Conservation (phyloP, 164 flowering plant genomes). For the Macadamia tetraphylla region DNA sequence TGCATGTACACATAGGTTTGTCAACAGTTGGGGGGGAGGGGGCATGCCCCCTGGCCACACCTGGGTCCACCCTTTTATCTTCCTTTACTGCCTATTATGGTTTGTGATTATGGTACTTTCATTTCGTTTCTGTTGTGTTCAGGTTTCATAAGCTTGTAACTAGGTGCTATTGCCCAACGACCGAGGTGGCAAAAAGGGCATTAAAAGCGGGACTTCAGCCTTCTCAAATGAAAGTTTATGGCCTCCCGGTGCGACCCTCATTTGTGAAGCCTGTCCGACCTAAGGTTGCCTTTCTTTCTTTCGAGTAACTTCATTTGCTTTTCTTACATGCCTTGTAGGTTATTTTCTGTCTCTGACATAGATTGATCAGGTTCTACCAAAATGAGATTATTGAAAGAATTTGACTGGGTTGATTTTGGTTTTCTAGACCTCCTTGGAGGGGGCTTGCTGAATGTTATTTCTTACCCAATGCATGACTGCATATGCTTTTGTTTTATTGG, state of each 20-base stretch:
- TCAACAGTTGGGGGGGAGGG: too few species aligned
- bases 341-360: background rate
- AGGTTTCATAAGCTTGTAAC: constrained; percentile 99
- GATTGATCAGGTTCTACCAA: background rate
- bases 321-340: background rate
- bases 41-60: too few species aligned
- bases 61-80: too few species aligned
- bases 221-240: constrained; percentile 86
- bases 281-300: constrained; percentile 46
- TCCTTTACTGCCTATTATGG: background rate
- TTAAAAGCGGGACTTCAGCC: constrained; percentile 80
- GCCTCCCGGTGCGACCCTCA: constrained; percentile 96
- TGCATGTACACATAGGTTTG: too few species aligned
- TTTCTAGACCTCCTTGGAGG: background rate
- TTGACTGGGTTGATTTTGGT: background rate
- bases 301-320: background rate
- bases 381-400: too few species aligned
- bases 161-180: constrained; percentile 90
- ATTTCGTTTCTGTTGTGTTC: constrained; percentile 10
- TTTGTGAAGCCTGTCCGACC: constrained; percentile 84
- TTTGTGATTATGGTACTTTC: background rate
- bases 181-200: constrained; percentile 84
- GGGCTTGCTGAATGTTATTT: too few species aligned
- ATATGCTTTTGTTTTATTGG: background rate
- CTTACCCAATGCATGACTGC: too few species aligned